Evolutionary conservation across 208 protist genomes (phyloP).

Genomic region (Crithidia sp.): DNA sequence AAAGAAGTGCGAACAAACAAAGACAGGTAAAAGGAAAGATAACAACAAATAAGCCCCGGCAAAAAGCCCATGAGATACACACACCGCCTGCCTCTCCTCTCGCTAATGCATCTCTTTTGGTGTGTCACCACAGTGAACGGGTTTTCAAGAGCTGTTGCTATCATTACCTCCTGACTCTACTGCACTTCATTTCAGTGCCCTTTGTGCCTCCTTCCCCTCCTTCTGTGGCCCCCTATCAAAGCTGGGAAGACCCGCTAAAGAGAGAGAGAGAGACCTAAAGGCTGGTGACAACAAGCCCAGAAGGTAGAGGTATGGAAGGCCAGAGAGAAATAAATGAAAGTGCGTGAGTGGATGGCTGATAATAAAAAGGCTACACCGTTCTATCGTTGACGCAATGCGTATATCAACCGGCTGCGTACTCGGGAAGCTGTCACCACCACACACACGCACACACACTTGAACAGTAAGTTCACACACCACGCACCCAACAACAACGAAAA

Average conservation of each 20-base stretch:
- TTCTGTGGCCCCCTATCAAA: background rate
- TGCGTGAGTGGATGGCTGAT: slow-evolving; percentile 9
- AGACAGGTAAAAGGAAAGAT: background rate
- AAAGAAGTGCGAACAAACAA: background rate
- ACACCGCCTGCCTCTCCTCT: background rate
- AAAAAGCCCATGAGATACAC: background rate
- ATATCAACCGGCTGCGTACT: background rate
- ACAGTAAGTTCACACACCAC: slow-evolving; percentile 1
- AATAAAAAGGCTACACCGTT: slow-evolving; percentile 14
- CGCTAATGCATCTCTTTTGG: slow-evolving; percentile 1
- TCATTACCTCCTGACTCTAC: slow-evolving; percentile 5
- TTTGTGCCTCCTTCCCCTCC: background rate
- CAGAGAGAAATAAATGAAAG: background rate
- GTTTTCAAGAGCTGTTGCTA: slow-evolving; percentile 29
- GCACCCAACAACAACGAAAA: too few relatives aligned
- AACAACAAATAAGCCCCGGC: background rate
- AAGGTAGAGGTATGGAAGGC: background rate
- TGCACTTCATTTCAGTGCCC: background rate
- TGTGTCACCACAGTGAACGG: slow-evolving; percentile 20
- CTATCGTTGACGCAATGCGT: slow-evolving; percentile 15
- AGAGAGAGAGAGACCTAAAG: too few relatives aligned
- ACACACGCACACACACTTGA: slow-evolving; percentile 12
- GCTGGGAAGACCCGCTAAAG: background rate
- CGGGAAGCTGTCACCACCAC: background rate
- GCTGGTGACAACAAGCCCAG: background rate